Evolutionary conservation across 768 basidiomycete genomes (phyloP).

Genomic region (Mycena polygramma): DNA sequence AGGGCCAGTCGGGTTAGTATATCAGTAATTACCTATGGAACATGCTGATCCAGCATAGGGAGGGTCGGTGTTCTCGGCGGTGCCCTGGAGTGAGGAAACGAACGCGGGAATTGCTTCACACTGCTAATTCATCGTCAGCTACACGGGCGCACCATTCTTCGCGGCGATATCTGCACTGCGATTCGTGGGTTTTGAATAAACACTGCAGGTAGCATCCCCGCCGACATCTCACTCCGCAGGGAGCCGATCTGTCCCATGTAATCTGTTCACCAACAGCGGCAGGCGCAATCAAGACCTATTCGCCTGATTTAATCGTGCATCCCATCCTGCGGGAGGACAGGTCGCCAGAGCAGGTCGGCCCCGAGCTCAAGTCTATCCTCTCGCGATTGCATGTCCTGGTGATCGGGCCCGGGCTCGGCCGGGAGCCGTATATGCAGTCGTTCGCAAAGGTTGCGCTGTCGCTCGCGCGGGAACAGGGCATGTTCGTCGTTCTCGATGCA

Average conservation of each 20-base stretch:
- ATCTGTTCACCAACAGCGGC: slow-evolving; percentile 96
- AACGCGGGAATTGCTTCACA: slow-evolving; percentile 5
- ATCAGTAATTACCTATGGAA: background rate
- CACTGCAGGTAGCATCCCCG: background rate
- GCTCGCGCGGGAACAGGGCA: slow-evolving; percentile 78
- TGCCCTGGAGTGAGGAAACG: slow-evolving; percentile 83
- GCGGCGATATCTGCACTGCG: slow-evolving; percentile 92
- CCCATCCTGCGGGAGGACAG: slow-evolving; percentile 83
- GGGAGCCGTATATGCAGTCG: slow-evolving; percentile 90
- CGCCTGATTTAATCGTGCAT: slow-evolving; percentile 97
- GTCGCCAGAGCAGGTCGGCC: slow-evolving; percentile 66
- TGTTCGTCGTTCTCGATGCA: slow-evolving; percentile 95
- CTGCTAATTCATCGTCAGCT: slow-evolving; percentile 61
- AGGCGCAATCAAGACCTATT: slow-evolving; percentile 95
- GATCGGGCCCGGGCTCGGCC: slow-evolving; percentile 94
- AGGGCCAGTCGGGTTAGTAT: slow-evolving; percentile 90
- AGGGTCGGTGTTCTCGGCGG: slow-evolving; percentile 96
- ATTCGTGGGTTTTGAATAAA: slow-evolving; percentile 64
- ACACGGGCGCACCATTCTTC: slow-evolving; percentile 97
- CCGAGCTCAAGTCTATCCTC: slow-evolving; percentile 75
- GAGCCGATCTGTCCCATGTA: slow-evolving; percentile 95
- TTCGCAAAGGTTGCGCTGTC: slow-evolving; percentile 83
- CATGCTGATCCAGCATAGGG: slow-evolving; percentile 57
- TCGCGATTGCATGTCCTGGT: slow-evolving; percentile 92
- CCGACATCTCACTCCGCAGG: slow-evolving; percentile 56